These are phyloP conservation scores for Erodium moschatum DNA, from an alignment of 441 rosid species.

Conservation along the genomic window DNA sequence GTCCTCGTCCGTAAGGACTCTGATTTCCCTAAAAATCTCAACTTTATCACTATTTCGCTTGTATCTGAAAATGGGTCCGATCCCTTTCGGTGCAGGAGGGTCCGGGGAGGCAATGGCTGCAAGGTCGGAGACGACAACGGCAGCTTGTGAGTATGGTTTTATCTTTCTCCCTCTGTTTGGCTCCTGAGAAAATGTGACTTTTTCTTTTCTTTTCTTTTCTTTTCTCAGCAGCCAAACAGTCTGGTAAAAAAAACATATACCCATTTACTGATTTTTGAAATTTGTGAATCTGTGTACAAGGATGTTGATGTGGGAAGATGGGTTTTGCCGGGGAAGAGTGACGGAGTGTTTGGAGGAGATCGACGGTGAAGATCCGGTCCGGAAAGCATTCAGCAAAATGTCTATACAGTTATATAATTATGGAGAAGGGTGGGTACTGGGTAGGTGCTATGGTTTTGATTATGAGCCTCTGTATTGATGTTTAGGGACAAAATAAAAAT, in stretches of 20 bases:
- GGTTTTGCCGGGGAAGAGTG: conserved; percentile 73
- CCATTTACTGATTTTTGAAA: conserved; percentile 5
- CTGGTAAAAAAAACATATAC: too few relatives aligned
- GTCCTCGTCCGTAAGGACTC: conserved; percentile 83
- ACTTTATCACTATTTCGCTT: conserved; percentile 11
- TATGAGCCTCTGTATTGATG: too few relatives aligned
- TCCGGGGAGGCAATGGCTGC: conserved; percentile 94
- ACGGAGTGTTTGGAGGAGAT: conserved; percentile 64
- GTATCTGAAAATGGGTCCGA: conserved; percentile 27
- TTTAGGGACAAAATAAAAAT: too few relatives aligned
- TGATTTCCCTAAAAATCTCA: background rate
- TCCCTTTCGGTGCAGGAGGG: conserved; percentile 56
- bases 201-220: background rate
- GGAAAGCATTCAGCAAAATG: conserved; percentile 99
- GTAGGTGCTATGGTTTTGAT: conserved; percentile 48
- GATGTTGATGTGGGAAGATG: conserved; percentile 99
- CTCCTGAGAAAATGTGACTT: background rate
- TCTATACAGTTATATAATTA: conserved; percentile 97
- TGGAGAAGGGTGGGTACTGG: conserved; percentile 99
- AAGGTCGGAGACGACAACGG: conserved; percentile 96
- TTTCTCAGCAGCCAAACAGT: too few relatives aligned
- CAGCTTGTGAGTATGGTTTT: conserved; percentile 64
- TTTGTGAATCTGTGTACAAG: conserved; percentile 25
- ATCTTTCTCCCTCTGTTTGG: background rate
- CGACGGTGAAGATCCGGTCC: conserved; percentile 86